These are phyloP conservation scores for Fusarium keratoplasticum DNA, from an alignment of 2,329 filamentous ascomycete species.

Conservation along the genomic window DNA sequence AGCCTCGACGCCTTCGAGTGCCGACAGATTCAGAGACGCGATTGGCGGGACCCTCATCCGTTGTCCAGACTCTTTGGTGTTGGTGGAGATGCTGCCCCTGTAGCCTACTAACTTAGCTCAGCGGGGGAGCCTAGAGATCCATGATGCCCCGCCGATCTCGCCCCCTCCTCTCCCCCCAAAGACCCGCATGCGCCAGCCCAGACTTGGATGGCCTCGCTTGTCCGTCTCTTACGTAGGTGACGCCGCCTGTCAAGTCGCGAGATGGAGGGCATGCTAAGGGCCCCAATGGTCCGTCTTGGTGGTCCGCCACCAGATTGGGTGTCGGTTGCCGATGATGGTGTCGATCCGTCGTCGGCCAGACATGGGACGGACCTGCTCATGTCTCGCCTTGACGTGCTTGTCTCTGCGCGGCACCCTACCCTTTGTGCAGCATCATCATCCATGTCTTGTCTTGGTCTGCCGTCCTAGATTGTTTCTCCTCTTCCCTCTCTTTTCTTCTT, in stretches of 20 bases:
- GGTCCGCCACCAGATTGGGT: conserved; percentile 14
- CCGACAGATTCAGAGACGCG: neutral
- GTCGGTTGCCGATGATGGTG: neutral
- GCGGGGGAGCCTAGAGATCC: neutral
- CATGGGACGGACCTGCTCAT: neutral
- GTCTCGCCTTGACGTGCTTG: neutral
- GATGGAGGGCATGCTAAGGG: neutral
- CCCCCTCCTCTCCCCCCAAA: neutral
- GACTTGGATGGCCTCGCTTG: conserved; percentile 25
- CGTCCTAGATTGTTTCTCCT: neutral
- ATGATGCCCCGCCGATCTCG: conserved; percentile 13
- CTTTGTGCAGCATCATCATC: neutral
- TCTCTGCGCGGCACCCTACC: neutral
- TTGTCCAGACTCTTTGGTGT: conserved; percentile 11
- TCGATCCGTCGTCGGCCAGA: neutral
- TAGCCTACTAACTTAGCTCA: neutral
- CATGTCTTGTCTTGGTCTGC: neutral
- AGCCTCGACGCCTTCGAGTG: conserved; percentile 3
- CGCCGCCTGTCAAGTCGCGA: conserved; percentile 1
- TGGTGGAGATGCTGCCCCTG: neutral
- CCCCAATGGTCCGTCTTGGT: neutral
- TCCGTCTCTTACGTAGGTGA: conserved; percentile 1
- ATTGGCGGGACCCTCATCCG: conserved; percentile 10
- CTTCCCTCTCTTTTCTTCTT: neutral
- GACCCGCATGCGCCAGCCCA: conserved; percentile 3